These are phyloP conservation scores for Neodidymelliopsis sp. DNA, from an alignment of 2,329 filamentous ascomycete genomes.

Conservation along the genomic window DNA sequence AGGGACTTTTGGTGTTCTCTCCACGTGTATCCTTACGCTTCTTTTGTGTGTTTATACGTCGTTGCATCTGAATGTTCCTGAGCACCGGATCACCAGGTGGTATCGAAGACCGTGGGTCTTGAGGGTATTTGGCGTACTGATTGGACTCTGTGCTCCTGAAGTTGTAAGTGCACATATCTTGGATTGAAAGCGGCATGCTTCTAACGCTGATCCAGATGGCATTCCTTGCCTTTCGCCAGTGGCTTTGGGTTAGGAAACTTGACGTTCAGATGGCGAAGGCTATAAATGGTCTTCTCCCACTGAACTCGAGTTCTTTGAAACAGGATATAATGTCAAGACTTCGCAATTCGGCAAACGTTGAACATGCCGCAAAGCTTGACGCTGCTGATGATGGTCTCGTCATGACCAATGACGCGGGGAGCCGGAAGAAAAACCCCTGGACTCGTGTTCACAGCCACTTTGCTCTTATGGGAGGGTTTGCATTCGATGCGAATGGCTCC, in stretches of 20 bases:
- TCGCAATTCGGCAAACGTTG: too few relatives aligned
- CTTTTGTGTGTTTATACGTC: neutral
- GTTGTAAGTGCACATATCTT: neutral
- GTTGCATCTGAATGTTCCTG: neutral
- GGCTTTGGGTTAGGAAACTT: neutral
- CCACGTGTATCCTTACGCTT: neutral
- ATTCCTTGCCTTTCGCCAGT: neutral
- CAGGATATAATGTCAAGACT: too few relatives aligned
- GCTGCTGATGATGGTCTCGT: too few relatives aligned
- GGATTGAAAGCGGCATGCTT: too few relatives aligned
- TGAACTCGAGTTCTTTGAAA: too few relatives aligned
- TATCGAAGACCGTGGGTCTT: neutral
- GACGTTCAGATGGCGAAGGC: too few relatives aligned
- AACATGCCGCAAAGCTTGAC: too few relatives aligned
- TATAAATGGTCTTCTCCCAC: too few relatives aligned
- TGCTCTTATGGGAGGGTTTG: conserved; percentile 4
- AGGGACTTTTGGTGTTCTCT: neutral
- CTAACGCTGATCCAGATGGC: neutral
- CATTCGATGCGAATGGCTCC: neutral
- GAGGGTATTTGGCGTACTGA: neutral
- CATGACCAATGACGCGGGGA: too few relatives aligned
- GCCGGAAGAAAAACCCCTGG: neutral
- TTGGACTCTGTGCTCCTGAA: neutral
- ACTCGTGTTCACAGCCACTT: neutral
- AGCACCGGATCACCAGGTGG: neutral